These are phyloP conservation scores for Aspergillus pseudoterreus DNA, from an alignment of 2,329 filamentous ascomycete genomes.

Conservation along the genomic window DNA sequence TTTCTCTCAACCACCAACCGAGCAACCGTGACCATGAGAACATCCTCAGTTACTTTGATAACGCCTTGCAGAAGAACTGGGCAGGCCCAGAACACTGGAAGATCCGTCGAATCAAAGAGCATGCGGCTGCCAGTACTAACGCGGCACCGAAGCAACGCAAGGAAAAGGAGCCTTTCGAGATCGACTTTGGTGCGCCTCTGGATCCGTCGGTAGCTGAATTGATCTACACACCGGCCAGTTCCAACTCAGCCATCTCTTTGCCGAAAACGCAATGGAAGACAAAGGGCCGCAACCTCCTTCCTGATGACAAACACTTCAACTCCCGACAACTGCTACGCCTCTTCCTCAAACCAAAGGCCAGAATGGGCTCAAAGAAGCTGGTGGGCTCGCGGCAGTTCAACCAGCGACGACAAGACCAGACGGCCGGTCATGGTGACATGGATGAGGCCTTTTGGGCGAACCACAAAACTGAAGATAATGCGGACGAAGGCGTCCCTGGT, in stretches of 20 bases:
- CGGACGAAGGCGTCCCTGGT: constrained; percentile 61
- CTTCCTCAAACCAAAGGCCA: constrained; percentile 92
- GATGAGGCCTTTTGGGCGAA: constrained; percentile 95
- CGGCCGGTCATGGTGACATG: constrained; percentile 69
- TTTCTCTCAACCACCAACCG: constrained; percentile 72
- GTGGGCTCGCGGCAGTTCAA: constrained; percentile 43
- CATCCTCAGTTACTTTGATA: constrained; percentile 96
- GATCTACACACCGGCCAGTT: constrained; percentile 76
- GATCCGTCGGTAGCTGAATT: constrained; percentile 67
- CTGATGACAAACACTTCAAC: constrained; percentile 98
- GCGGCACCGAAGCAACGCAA: constrained; percentile 64
- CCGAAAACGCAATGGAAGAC: constrained; percentile 95
- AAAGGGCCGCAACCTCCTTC: constrained; percentile 85
- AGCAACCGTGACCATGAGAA: constrained; percentile 76
- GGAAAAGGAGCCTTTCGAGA: constrained; percentile 94
- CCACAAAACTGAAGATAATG: constrained; percentile 52
- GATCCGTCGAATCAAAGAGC: constrained; percentile 84
- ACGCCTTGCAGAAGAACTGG: constrained; percentile 96
- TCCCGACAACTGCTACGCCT: constrained; percentile 83
- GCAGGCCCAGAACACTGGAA: constrained; percentile 98
- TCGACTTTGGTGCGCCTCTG: constrained; percentile 79
- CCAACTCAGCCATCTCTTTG: constrained; percentile 75
- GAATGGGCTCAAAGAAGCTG: constrained; percentile 65
- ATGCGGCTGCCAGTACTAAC: constrained; percentile 52
- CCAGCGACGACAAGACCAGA: constrained; percentile 44